phyloP scores from a whole-genome alignment of 257 asterid species.

The Solanum neorickii region DNA sequence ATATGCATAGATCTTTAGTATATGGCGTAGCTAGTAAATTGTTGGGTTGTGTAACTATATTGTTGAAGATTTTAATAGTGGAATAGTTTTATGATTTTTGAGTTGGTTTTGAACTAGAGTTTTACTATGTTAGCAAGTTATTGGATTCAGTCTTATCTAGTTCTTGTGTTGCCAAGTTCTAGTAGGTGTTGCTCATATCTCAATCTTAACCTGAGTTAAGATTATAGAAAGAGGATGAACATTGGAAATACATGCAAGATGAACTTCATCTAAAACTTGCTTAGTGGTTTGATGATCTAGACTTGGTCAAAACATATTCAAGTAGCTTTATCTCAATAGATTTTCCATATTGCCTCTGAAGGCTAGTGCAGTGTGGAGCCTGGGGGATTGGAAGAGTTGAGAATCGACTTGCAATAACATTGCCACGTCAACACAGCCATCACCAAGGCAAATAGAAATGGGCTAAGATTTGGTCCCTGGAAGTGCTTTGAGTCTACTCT shows the following conservation, averaged over 20 bases:
- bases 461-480: background rate
- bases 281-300: background rate
- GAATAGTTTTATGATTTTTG: background rate
- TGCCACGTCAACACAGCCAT: background rate
- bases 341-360: background rate
- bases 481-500: background rate
- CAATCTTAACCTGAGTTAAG: background rate
- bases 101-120: background rate
- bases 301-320: background rate
- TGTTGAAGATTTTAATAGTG: background rate
- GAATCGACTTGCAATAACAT: background rate
- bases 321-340: background rate
- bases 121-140: background rate
- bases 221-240: background rate
- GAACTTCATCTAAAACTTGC: background rate
- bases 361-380: background rate
- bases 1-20: background rate
- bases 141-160: background rate
- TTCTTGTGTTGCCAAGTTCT: background rate
- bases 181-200: background rate
- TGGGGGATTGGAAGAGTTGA: background rate
- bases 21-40: background rate
- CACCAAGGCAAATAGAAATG: background rate
- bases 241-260: background rate
- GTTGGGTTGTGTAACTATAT: background rate